Base-by-base conservation (phyloP, 179 eudicot genomes). In the Corrigiola litoralis region DNA sequence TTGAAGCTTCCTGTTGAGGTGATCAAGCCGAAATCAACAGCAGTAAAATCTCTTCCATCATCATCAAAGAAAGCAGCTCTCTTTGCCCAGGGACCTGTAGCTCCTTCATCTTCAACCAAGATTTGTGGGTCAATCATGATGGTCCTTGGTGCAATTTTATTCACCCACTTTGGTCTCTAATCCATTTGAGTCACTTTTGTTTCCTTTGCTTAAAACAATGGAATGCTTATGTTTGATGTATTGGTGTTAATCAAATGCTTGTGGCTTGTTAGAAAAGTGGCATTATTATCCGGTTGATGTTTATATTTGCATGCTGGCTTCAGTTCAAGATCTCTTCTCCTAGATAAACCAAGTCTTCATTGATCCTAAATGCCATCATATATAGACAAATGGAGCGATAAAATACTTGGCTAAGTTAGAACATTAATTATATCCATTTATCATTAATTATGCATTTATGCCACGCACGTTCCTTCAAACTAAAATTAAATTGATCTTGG, bases 1-100 rank as follows among this genome's bases (percentile, higher is more conserved):
- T 68, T 91, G 58, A 91, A 84, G 78, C 78, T 91, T 7, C 96
- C 79, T 11, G 91, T 91, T 8, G 67, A 79, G 17, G 86, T n/a
- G n/a, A n/a, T 89, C 10, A 73, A 73, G 69, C 73, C 92, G 23
- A 77, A 74, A 64, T 67, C 73, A 16, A 45, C 75, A 25, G 74
- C 25, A 31, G 47, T 20, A 17, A 29, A 52, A 18, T 24, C 66
- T 45, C 65, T 58, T 67, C 67, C 25, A 33, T 51, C 61, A 31
- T 13, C 34, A 9, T 14, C 65, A 28, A 42, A 48, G 51, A 65
- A 37, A 25, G 28, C 32, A 36, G 58, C 27, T 16, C 46, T 36
- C 37, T 36, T 70, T 37, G 79, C 79, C 11, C 47, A 65, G 25
- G 72, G 53, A 29, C 79, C 79, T 38, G 53, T 40, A 16, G 33